Percentiles rank a stretch among this genome's conserved stretches.
Conservation (phyloP, 2,329 filamentous ascomycete species). For the Ceratocystis eucalypticola region DNA sequence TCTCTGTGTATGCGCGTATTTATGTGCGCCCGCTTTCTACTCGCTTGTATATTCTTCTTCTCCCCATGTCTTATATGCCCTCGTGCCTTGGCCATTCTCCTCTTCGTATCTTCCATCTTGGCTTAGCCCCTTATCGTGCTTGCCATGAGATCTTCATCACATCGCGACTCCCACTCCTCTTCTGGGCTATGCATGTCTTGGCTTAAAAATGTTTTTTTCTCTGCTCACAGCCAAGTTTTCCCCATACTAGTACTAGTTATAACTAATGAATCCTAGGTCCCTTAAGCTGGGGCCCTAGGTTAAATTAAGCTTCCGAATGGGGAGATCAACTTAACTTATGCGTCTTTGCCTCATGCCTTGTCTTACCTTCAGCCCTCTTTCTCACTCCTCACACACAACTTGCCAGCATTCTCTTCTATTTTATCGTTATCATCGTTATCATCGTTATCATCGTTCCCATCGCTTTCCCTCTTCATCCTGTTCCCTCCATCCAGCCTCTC, state of each 20-base stretch:
- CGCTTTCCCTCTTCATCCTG: no score
- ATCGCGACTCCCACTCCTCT: neutral
- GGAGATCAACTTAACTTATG: neutral
- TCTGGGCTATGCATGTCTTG: slow-evolving; percentile 4
- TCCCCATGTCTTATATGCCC: neutral
- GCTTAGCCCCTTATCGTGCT: slow-evolving; percentile 1
- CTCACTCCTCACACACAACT: neutral
- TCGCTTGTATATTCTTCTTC: neutral
- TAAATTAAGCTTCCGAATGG: neutral
- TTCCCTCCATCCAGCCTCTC: no score
- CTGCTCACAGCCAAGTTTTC: neutral
- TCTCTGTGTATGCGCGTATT: no score
- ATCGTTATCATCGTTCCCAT: no score
- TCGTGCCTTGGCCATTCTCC: neutral
- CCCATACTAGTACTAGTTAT: neutral
- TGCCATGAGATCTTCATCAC: neutral
- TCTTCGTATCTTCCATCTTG: neutral
- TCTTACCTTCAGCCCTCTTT: neutral
- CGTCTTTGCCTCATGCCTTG: neutral
- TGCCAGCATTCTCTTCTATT: no score
- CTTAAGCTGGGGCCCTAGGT: neutral
- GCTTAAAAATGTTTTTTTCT: neutral
- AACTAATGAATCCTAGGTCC: no score
- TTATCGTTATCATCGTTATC: no score
- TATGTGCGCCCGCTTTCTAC: neutral